Conservation (phyloP, 2,329 filamentous ascomycete genomes). For the Hymenoscyphus fraxineus region DNA sequence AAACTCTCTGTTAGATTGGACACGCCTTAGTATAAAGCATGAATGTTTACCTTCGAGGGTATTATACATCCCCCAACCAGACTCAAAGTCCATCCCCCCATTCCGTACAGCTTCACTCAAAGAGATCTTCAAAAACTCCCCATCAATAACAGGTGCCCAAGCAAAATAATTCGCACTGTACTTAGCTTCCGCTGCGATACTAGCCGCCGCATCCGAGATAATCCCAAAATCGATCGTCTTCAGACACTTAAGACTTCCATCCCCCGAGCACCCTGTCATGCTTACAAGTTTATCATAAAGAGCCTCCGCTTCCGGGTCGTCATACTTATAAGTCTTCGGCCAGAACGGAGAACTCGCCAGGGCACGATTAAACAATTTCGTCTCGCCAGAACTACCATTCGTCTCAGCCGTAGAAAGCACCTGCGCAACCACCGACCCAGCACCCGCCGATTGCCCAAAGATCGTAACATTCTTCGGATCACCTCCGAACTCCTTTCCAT, state of each 20-base stretch:
- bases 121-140: slow-evolving; percentile 45
- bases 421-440: slow-evolving; percentile 42
- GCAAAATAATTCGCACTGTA: slow-evolving; percentile 55
- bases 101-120: slow-evolving; percentile 42
- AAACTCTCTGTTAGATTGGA: background rate
- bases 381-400: slow-evolving; percentile 54
- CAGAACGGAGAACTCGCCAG: slow-evolving; percentile 51
- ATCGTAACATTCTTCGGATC: slow-evolving; percentile 46
- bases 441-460: slow-evolving; percentile 48
- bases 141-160: slow-evolving; percentile 60
- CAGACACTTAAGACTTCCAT: slow-evolving; percentile 50
- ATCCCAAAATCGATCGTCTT: slow-evolving; percentile 51
- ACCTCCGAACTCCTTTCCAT: slow-evolving; percentile 52
- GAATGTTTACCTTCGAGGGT: slow-evolving; percentile 44
- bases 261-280: slow-evolving; percentile 39
- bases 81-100: slow-evolving; percentile 42
- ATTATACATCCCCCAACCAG: slow-evolving; percentile 56
- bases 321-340: slow-evolving; percentile 50
- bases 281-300: slow-evolving; percentile 45
- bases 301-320: slow-evolving; percentile 43
- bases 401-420: slow-evolving; percentile 54
- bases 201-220: slow-evolving; percentile 49
- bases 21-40: background rate
- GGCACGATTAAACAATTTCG: slow-evolving; percentile 50
- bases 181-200: slow-evolving; percentile 45